Evolutionary conservation across 345 rosid genomes (phyloP).

Genomic region (Salix udensis): DNA sequence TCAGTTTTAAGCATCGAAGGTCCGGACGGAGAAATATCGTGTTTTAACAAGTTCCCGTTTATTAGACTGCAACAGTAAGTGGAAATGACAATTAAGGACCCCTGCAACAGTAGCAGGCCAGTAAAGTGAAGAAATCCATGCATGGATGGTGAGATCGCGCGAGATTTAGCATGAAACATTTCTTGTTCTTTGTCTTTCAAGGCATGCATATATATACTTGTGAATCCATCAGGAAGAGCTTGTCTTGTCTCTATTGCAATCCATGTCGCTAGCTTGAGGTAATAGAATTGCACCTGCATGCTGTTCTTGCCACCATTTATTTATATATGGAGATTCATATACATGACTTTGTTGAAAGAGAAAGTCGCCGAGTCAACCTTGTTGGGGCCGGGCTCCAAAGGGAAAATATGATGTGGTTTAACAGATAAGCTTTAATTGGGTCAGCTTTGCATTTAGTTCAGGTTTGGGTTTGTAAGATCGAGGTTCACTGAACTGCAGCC

Average conservation of each 20-base stretch:
- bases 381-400: no score
- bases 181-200: no score
- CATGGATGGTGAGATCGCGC: slow-evolving; percentile 20
- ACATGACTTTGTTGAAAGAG: slow-evolving; percentile 23
- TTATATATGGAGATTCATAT: no score
- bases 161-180: slow-evolving; percentile 46
- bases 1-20: not conserved
- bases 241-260: slow-evolving; percentile 24
- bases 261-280: slow-evolving; percentile 28
- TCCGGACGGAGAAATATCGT: not conserved
- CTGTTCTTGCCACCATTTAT: slow-evolving; percentile 40
- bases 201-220: rapidly evolving
- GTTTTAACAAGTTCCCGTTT: no score
- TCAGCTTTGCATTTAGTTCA: slow-evolving; percentile 38
- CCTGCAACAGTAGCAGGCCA: no score
- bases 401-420: not conserved
- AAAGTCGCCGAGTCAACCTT: not conserved
- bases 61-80: no score
- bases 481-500: slow-evolving; percentile 31
- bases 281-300: slow-evolving; percentile 33
- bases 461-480: slow-evolving; percentile 53
- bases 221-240: not conserved
- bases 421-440: slow-evolving; percentile 3
- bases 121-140: slow-evolving; percentile 23
- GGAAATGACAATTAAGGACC: no score